Conservation (phyloP, 2,329 filamentous ascomycete species). For the Chrysoporthe austroafricana region DNA sequence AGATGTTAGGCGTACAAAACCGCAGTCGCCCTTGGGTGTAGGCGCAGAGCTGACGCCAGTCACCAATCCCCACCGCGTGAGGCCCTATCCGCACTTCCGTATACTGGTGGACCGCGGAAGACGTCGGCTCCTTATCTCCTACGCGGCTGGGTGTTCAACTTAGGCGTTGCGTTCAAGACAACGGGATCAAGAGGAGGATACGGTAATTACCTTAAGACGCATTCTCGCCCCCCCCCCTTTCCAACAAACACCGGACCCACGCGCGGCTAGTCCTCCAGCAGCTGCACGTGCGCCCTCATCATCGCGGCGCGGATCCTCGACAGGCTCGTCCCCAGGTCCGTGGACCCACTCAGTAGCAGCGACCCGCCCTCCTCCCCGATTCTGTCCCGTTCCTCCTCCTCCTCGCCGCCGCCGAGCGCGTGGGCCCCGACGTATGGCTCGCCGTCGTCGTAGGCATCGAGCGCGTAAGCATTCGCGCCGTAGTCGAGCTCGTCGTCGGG, state of each 20-base stretch:
- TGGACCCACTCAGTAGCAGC: background rate
- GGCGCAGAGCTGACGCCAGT: too few relatives aligned
- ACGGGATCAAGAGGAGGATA: too few relatives aligned
- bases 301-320: slow-evolving; percentile 3
- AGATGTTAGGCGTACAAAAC: too few relatives aligned
- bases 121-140: too few relatives aligned
- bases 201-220: background rate
- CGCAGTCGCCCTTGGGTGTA: too few relatives aligned
- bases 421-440: background rate
- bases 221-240: background rate
- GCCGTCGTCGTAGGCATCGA: background rate
- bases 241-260: too few relatives aligned
- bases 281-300: slow-evolving; percentile 10
- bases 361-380: background rate
- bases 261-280: background rate
- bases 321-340: background rate
- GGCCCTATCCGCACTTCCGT: too few relatives aligned
- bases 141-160: too few relatives aligned
- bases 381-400: background rate
- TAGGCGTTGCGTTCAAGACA: too few relatives aligned
- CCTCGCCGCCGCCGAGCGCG: background rate
- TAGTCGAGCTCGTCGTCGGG: background rate
- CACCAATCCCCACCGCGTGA: too few relatives aligned
- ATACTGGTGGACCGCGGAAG: too few relatives aligned
- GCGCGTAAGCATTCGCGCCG: background rate